Evolutionary conservation across 2,329 filamentous ascomycete species (phyloP).

Genomic region (Scopulariopsis brevicaulis): DNA sequence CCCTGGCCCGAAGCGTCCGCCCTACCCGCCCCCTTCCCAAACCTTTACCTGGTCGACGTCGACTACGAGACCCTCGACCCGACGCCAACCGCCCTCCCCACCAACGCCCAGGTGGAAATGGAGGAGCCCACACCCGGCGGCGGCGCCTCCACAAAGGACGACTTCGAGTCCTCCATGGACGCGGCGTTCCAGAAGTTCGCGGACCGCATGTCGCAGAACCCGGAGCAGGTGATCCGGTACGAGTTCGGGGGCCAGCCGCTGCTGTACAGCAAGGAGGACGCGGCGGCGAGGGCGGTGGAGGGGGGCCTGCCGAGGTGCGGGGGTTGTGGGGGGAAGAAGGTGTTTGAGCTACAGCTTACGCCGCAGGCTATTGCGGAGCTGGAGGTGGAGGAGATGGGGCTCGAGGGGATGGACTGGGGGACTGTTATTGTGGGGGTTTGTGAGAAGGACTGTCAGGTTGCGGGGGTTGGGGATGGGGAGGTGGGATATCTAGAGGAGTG

Average conservation of each 20-base stretch:
- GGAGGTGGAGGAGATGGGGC: constrained; percentile 60
- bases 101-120: constrained; percentile 36
- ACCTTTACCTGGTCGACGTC: constrained; percentile 72
- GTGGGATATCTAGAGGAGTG: constrained; percentile 86
- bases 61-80: constrained; percentile 81
- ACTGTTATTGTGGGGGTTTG: constrained; percentile 85
- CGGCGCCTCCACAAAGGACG: constrained; percentile 30
- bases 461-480: constrained; percentile 44
- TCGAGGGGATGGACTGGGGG: constrained; percentile 96
- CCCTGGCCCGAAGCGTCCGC: constrained; percentile 63
- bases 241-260: constrained; percentile 64
- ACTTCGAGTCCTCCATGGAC: constrained; percentile 68
- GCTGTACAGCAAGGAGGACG: constrained; percentile 70
- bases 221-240: constrained; percentile 72
- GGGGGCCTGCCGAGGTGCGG: constrained; percentile 59
- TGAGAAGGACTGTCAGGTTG: constrained; percentile 60
- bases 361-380: constrained; percentile 84
- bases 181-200: constrained; percentile 72
- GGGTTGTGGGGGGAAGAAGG: constrained; percentile 62
- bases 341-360: constrained; percentile 87
- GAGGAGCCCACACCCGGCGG: constrained; percentile 22
- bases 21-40: constrained; percentile 62
- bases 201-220: constrained; percentile 66
- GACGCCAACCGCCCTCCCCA: constrained; percentile 37
- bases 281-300: constrained; percentile 54